Evolutionary conservation across 148 eudicot genomes (phyloP), one percentile per base, ranked within the genome.

Genomic region (Diospyros lotus): DNA sequence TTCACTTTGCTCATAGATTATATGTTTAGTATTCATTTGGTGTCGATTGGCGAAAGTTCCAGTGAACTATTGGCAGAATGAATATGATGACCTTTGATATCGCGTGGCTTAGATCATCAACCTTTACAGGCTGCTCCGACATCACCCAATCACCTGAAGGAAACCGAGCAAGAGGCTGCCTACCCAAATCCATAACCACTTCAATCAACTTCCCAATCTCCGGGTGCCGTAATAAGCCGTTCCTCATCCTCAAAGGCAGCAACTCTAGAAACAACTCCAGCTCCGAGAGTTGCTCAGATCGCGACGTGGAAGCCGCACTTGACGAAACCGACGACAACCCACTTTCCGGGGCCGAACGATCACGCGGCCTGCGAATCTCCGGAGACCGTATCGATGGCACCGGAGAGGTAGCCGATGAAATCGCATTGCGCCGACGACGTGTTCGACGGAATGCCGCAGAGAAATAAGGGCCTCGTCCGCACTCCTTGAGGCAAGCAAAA

Each of bases 111-210:
- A 95, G 83, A 87, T 95, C 99, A 44, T 95, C 96, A 53, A 64
- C 81, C 82, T 81, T 83, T 14, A 95, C 99, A 42, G 88, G 87
- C 62, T 86, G 86, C 53, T 90, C 81, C 4, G 97, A 88, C 69
- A 95, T 93, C 66, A 80, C 78, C 99, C 97, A 93, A 87, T 95
- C 99, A 13, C 99, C 99, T 2, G 94, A 85, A 41, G 97, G 97
- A 75, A 95, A 95, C 77, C 99, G 81, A 48, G 98, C 99, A 67
- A 95, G 81, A 6, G 99, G 99, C 77, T 87, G 82, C 86, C 99
- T 80, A 9, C 99, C 99, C 80, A 95, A 87, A 84, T 95, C 99
- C 94, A 95, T 76, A 11, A 95, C 97, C 73, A 95, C 87, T 63
- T 95, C 99, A 82, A 95, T 90, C 78, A 95, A 79, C 3, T 86